Percentiles rank a stretch among this genome's conserved stretches.
Conservation (phyloP, 2,329 filamentous ascomycete species). For the Epichloe bromicola region DNA sequence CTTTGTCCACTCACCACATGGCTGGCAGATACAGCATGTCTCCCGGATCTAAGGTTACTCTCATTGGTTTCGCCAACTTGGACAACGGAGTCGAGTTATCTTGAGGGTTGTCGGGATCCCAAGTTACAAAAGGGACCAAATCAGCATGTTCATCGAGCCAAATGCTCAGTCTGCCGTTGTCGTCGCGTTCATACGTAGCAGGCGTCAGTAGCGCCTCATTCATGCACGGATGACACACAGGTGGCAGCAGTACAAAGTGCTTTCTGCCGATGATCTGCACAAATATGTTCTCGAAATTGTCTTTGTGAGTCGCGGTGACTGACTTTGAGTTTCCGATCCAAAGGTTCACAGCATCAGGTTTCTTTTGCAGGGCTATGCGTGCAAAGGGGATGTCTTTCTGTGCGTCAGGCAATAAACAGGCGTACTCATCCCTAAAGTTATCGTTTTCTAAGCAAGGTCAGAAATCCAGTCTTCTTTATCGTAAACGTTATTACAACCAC, state of each 20-base stretch:
- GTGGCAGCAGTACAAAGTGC: constrained; percentile 63
- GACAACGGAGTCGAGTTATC: constrained; percentile 44
- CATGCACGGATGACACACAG: constrained; percentile 55
- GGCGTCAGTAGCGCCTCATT: constrained; percentile 45
- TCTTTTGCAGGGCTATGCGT: constrained; percentile 50
- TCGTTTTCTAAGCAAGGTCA: constrained; percentile 50
- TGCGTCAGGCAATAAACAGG: constrained; percentile 47
- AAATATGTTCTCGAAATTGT: constrained; percentile 79
- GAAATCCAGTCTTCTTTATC: background rate
- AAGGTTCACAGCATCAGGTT: constrained; percentile 66
- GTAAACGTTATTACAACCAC: background rate
- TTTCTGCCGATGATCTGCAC: constrained; percentile 62
- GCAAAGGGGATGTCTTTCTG: constrained; percentile 57
- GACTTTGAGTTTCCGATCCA: constrained; percentile 67
- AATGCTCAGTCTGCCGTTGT: constrained; percentile 15
- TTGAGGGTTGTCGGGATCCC: constrained; percentile 55
- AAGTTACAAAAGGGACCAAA: constrained; percentile 53
- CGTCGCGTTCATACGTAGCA: constrained; percentile 42
- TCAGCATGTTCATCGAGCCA: constrained; percentile 20
- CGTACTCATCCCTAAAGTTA: constrained; percentile 64
- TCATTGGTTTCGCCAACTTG: constrained; percentile 42
- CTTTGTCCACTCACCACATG: constrained; percentile 47
- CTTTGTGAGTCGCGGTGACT: constrained; percentile 62
- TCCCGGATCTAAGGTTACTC: constrained; percentile 56
- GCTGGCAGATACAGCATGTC: constrained; percentile 76